Evolutionary conservation across 352 stramenopile species (phyloP), one percentile per base, ranked within the genome.

Genomic region (Phytophthora melonis): DNA sequence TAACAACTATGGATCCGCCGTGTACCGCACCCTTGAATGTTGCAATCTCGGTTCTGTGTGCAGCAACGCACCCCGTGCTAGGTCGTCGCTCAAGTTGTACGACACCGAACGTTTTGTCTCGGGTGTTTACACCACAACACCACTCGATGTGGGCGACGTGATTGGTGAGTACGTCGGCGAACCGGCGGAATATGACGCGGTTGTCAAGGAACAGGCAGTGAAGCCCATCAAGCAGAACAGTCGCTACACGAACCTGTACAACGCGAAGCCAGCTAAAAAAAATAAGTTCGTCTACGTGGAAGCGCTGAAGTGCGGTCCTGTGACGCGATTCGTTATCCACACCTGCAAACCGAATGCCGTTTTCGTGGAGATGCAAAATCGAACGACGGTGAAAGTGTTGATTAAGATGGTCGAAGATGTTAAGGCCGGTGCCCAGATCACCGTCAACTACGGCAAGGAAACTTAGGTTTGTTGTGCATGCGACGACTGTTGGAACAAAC

Each of bases 111-210:
- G n/a, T n/a, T n/a, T n/a, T n/a, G n/a, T n/a, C n/a, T n/a, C n/a
- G n/a, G n/a, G n/a, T n/a, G n/a, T n/a, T n/a, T n/a, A n/a, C n/a
- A n/a, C n/a, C n/a, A n/a, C n/a, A n/a, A n/a, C n/a, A n/a, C n/a
- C 63, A 18, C 21, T 64, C 5, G 54, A 70, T 5, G 55, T 61
- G 0, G 55, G 63, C 1, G 63, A 70, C 10, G 50, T 70, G 0
- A 25, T 70, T 2, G 63, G 54, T 6, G 54, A 64, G 18, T 71
- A 71, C 16, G 43, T 52, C 9, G 43, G 43, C 5, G 5, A 21
- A 6, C 7, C 23, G 18, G 6, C 13, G 1, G 43, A n/a, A 13
- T 52, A 52, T 7, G 16, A 21, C 1, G 43, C 43, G 4, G 6
- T 52, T 2, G 7, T 52, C 16, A 2, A n/a, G 13, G 43, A 13